Base-by-base conservation (phyloP, 768 basidiomycete genomes). In the Cubamyces sp. region DNA sequence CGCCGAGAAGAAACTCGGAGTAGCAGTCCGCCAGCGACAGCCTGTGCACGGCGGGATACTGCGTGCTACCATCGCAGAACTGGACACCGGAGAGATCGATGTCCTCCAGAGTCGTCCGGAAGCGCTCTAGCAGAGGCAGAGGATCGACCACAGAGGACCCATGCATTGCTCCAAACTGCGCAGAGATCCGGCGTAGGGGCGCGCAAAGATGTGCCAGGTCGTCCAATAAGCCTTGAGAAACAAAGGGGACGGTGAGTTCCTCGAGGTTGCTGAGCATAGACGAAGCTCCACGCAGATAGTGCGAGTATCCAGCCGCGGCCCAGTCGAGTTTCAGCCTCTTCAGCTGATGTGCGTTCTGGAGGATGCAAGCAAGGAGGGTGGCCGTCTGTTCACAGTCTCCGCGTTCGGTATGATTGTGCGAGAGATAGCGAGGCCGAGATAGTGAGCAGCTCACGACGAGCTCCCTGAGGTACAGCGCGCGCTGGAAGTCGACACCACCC, bases 21-120 rank as follows among this genome's bases (percentile, higher is more conserved):
- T 55, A 61, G 14, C 47, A 49, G 47, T 61, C 48, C 19, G 47
- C 12, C 12, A 61, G 39, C 47, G 60, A 43, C 16, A 50, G 19
- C n/a, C 16, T 54, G 48, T 30, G 61, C 18, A 56, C 48, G 9
- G 23, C 15, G 9, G 54, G 54, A 19, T 56, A 51, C 28, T 23
- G 19, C 12, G 48, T 19, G 6, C 26, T 28, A 5, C 34, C 48
- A 9, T 51, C 41, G 11, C 21, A 18, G 48, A 49, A 56, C 23
- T 51, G 61, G 23, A 61, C 45, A 16, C 39, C 52, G 12, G 60
- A 40, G 37, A 50, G 14, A 26, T 52, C 37, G 18, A 54, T 16
- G n/a, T 54, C 47, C 23, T 54, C 40, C 21, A 61, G 53, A 8
- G 60, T 49, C 23, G 45, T 7, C 2, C 14, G 14, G 47, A 61